Base-by-base conservation (phyloP, 139 green algal species). In the Yamagishiella unicocca region DNA sequence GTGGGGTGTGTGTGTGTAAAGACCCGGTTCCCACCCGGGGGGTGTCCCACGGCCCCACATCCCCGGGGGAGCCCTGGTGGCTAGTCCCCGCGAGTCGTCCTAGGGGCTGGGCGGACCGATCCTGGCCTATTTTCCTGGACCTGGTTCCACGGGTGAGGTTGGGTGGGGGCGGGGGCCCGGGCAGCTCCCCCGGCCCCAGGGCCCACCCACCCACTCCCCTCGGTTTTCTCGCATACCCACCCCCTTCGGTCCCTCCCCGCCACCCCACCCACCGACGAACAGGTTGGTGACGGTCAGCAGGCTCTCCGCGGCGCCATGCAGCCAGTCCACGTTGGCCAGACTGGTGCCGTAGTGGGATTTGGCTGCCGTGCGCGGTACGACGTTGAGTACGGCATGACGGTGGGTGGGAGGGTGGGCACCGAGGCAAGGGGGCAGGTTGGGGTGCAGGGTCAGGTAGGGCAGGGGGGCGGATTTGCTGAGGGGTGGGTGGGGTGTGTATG, bases 281-380 rank as follows among this genome's bases (percentile, higher is more conserved):
- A 99, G 92, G 84, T 99, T 99, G 38, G 98, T 99, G 38, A 99
- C 55, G 5, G 98, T 99, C 38, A 99, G 93, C 67, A 99, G 85
- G 14, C 91, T 96, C 94, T 99, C 98, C 14, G 98, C 97, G n/a
- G 66, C 88, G 24, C 98, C 98, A 88, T 99, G 98, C 33, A 99
- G 93, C 92, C 92, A 99, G 93, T 99, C 98, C 22, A 99, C 96
- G 62, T 99, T 99, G 4, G 98, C 96, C 2, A 99, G 93, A 0
- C 87, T 96, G 0, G 92, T 96, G 61, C 92, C 92, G 68, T 98
- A 99, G 22, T 95, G 83, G 4, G 92, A 88, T 80, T 99, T 99
- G 77, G 97, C 96, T 98, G 95, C 87, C 89, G n/a, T 45, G 31
- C 25, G 38, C 12, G 58, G 58, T 27, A 67, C 14, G 50, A 58